Evolutionary conservation across 2,329 filamentous ascomycete genomes (phyloP).

Genomic region (Microcera coccophila): DNA sequence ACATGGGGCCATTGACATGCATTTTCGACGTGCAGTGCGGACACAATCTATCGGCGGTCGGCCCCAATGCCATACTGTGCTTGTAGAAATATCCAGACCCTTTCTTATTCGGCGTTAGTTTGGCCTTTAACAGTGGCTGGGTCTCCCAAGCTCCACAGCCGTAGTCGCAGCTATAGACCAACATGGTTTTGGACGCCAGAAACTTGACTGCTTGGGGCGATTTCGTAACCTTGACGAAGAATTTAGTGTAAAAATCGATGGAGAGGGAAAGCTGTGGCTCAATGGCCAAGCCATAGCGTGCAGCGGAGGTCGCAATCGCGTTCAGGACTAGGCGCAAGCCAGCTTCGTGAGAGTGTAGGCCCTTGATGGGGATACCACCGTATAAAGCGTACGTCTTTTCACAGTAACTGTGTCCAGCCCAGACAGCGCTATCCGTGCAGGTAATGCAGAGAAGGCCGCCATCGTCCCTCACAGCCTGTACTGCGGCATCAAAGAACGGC

Average conservation of each 20-base stretch:
- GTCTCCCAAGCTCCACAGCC: slow-evolving; percentile 91
- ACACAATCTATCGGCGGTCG: slow-evolving; percentile 63
- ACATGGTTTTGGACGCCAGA: slow-evolving; percentile 84
- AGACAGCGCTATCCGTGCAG: slow-evolving; percentile 93
- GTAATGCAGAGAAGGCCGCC: slow-evolving; percentile 92
- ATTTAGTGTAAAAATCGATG: slow-evolving; percentile 89
- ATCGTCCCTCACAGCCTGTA: slow-evolving; percentile 78
- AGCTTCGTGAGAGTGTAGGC: slow-evolving; percentile 80
- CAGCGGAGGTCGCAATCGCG: slow-evolving; percentile 73
- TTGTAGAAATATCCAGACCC: slow-evolving; percentile 70
- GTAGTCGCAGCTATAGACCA: slow-evolving; percentile 83
- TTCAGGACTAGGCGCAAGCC: slow-evolving; percentile 84
- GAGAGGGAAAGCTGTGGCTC: slow-evolving; percentile 89
- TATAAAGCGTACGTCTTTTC: slow-evolving; percentile 96
- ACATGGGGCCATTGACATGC: slow-evolving; percentile 93
- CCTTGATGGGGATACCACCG: slow-evolving; percentile 83
- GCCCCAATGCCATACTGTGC: slow-evolving; percentile 68
- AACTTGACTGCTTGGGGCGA: slow-evolving; percentile 87
- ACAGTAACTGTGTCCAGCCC: slow-evolving; percentile 87
- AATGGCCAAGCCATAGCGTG: slow-evolving; percentile 80
- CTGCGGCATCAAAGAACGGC: slow-evolving; percentile 84
- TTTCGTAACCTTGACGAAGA: slow-evolving; percentile 79
- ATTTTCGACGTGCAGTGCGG: slow-evolving; percentile 81
- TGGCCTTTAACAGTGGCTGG: slow-evolving; percentile 71
- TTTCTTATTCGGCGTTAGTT: slow-evolving; percentile 64